Base-by-base conservation (phyloP, 768 basidiomycete species). In the Cystobasidium tubakii region DNA sequence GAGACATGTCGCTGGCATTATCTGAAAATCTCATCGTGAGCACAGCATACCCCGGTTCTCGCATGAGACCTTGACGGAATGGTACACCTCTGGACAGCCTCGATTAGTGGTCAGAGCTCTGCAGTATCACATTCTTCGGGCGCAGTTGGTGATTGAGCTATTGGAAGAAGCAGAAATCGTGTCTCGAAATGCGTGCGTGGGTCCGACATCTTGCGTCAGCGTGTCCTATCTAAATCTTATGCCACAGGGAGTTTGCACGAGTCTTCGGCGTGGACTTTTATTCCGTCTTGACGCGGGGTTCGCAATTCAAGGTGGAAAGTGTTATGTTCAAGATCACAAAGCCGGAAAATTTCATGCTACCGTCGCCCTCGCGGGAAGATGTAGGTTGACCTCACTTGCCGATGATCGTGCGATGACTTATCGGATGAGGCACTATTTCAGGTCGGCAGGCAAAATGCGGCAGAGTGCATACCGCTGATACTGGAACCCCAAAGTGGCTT, bases 281-380 rank as follows among this genome's bases (percentile, higher is more conserved):
- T 79, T 96, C 93, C 1, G 94, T 97, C 36, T 86, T 96, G 75
- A 92, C 87, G 74, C 87, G 96, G 36, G 96, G 96, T 0, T 96
- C 93, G 0, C 96, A 99, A 79, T 98, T 92, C 84, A 99, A 98
- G 82, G 96, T 98, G 31, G 96, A 99, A 82, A 93, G 93, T 0
- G 95, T 99, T 83, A 89, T 99, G 89, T 94, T 96, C 81, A 88
- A 94, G 23, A 92, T 98, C 62, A 90, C 91, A 21, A 98, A 98
- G 81, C 93, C 96, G 0, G 96, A 98, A 80, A 90, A 86, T 76
- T 93, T 93, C 76, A 86, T 97, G 25, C 83, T 99, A 3, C 83
- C 95, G 15, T 97, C 95, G 0, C 96, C 96, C 0, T 94, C 88
- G 75, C 89, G 87, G 81, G 83, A 85, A 70, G 90, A 96, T 80